These are phyloP conservation scores for Nannochloropsis granulata DNA, from an alignment of 108 stramenopile species.

Conservation along the genomic window DNA sequence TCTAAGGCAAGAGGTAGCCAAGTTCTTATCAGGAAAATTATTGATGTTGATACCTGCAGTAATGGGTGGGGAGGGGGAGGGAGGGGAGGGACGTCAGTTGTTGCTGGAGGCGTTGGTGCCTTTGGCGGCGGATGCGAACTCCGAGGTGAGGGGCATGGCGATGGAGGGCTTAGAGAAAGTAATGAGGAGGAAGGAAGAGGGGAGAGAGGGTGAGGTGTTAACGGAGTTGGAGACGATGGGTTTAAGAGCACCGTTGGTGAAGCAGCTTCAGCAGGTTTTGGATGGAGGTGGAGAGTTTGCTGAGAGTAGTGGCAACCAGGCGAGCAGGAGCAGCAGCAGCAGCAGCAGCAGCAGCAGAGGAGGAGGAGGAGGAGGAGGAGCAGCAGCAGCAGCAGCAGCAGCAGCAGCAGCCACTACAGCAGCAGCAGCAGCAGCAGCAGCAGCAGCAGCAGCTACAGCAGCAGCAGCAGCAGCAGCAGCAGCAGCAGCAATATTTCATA, in stretches of 20 bases:
- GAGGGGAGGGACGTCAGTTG: background rate
- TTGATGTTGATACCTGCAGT: background rate
- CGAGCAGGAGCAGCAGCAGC: background rate
- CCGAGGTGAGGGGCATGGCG: background rate
- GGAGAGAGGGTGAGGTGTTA: background rate
- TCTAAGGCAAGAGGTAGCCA: background rate
- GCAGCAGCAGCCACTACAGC: too few relatives aligned
- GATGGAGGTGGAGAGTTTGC: background rate
- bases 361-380: too few relatives aligned
- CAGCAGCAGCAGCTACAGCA: too few relatives aligned
- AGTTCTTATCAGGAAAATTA: background rate
- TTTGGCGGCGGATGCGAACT: background rate
- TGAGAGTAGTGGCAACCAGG: background rate
- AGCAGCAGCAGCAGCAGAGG: background rate
- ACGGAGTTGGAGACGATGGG: background rate
- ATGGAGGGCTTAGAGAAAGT: background rate
- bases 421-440: too few relatives aligned
- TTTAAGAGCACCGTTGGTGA: background rate
- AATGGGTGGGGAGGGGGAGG: background rate
- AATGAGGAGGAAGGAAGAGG: background rate
- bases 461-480: too few relatives aligned
- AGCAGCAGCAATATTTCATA: too few relatives aligned
- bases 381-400: too few relatives aligned
- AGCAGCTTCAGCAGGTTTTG: background rate
- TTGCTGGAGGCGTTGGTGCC: background rate